Base-by-base conservation (phyloP, 2,329 filamentous ascomycete species). In the Aspergillus felis region DNA sequence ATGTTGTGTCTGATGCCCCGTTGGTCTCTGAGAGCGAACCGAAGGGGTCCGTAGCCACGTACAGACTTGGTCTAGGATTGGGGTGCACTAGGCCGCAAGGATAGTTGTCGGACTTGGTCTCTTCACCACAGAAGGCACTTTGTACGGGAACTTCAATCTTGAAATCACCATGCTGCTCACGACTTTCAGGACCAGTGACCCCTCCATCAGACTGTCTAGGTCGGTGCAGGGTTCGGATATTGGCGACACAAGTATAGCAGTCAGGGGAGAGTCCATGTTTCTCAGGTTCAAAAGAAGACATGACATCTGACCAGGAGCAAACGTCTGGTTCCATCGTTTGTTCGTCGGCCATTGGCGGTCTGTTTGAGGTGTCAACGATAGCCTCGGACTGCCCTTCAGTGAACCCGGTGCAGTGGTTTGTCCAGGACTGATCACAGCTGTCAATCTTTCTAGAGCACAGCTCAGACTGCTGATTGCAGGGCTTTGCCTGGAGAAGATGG, bases 71-170 rank as follows among this genome's bases (percentile, higher is more conserved):
- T 35, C 53, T 53, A 14, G 57, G 57, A 22, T 56, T 47, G 32
- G 64, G 59, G 22, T 67, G 64, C 4, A 58, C 35, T 9, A 61
- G 25, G 17, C 41, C 50, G 42, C 52, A 35, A 22, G 52, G 49
- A 22, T 32, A 9, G 27, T 54, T 54, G 25, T 38, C 47, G 6
- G 56, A 28, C 25, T 47, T 20, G 44, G 47, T 2, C 10, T 53
- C 47, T 28, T 49, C 53, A 35, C 46, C 52, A n/a, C 27, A 32
- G 48, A 59, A 28, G 12, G 25, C 6, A 22, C 4, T 51, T 20
- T 20, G 38, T n/a, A 32, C 38, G 4, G 25, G 8, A 22, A 50
- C 3, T 4, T 44, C 20, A 22, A 20, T n/a, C 25, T 28, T 22
- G 7, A 27, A 9, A 12, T 46, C 25, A 17, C 41, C 44, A 38